Percentiles rank a stretch among this genome's conserved stretches.
Evolutionary conservation across 176 grass and related monocot species (phyloP).

Genomic region (Oryza rufipogon): DNA sequence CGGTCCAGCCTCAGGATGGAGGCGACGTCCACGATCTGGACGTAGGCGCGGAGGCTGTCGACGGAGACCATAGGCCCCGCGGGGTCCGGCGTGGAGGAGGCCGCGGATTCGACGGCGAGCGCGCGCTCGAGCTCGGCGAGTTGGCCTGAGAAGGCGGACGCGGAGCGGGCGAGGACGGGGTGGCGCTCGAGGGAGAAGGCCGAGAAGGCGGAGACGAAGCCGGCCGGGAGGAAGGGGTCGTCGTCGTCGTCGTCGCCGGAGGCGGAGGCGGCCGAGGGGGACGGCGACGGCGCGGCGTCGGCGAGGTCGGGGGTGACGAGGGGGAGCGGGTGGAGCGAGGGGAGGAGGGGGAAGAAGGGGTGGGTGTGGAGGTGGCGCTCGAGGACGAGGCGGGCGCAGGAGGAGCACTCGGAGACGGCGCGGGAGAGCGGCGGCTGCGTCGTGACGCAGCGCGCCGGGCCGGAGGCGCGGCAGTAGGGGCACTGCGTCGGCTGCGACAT

Average conservation of each 20-base stretch:
- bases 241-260: conserved; percentile 37
- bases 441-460: conserved; percentile 60
- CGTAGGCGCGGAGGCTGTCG: conserved; percentile 88
- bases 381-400: conserved; percentile 74
- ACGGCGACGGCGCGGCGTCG: neutral
- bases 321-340: conserved; percentile 66
- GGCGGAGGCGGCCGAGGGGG: neutral
- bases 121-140: conserved; percentile 95
- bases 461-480: conserved; percentile 72
- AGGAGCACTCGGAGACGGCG: conserved; percentile 77
- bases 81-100: conserved; percentile 58
- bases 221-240: conserved; percentile 85
- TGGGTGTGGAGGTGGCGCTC: conserved; percentile 81
- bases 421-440: conserved; percentile 65
- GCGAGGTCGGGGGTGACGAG: conserved; percentile 89
- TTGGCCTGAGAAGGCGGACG: conserved; percentile 87
- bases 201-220: conserved; percentile 96
- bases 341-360: conserved; percentile 81
- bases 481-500: conserved; percentile 55
- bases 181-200: conserved; percentile 85
- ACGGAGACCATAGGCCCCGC: conserved; percentile 85
- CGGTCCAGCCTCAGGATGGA: conserved; percentile 80
- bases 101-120: conserved; percentile 53
- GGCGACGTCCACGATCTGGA: conserved; percentile 93
- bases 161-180: conserved; percentile 79